Percentiles rank a stretch among this genome's conserved stretches.
Evolutionary conservation across 1,284 basidiomycete species (phyloP).

Genomic region (Ganoderma resinaceum): DNA sequence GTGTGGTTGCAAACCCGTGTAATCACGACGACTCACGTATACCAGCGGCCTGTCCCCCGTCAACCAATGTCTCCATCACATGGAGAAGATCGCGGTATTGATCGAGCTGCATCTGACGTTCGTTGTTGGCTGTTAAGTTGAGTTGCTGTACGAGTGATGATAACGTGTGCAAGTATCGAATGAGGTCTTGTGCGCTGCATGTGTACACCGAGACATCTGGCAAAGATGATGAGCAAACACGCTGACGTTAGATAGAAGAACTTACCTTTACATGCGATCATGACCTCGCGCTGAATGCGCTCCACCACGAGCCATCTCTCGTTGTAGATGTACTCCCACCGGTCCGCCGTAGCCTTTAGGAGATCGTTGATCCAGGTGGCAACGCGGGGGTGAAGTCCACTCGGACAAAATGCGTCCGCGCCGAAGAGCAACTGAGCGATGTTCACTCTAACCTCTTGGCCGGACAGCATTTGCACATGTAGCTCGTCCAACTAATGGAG

Average conservation of each 20-base stretch:
- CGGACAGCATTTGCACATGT: no score
- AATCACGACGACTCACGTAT: neutral
- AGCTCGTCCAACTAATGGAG: neutral
- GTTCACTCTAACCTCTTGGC: neutral
- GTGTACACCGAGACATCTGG: neutral
- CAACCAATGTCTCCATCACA: neutral
- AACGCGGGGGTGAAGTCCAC: neutral
- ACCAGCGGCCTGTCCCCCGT: neutral
- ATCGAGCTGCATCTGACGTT: neutral
- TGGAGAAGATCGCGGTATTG: neutral
- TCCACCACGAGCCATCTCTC: neutral
- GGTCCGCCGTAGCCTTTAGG: neutral
- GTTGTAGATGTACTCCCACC: neutral
- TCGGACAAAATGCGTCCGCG: neutral
- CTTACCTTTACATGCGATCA: neutral
- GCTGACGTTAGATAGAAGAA: neutral
- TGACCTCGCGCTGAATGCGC: neutral
- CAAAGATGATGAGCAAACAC: neutral
- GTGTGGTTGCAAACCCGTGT: neutral
- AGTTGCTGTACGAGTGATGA: neutral
- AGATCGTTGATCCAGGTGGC: neutral
- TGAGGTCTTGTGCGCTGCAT: neutral
- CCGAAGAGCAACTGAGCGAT: neutral
- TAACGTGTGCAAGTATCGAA: neutral
- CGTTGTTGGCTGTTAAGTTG: neutral